Base-by-base conservation (phyloP, 441 rosid species). In the Pelargonium citronellum region DNA sequence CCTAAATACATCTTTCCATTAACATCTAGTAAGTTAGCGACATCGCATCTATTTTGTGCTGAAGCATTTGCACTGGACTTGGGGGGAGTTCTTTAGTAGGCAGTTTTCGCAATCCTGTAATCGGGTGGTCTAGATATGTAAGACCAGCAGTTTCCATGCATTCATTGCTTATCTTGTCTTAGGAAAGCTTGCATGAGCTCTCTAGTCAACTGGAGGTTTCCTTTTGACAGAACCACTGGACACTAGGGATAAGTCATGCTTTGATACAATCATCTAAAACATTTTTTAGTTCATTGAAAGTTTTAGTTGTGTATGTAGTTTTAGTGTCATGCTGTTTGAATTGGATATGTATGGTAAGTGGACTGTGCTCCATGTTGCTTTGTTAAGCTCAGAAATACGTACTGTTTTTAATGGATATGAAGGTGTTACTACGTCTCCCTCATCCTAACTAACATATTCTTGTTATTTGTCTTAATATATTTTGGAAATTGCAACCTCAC, bases 401-500 rank as follows among this genome's bases (percentile, higher is more conserved):
- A 5, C 9, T 60, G 27, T 19, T 60, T 60, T 60, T 22, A 7
- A 60, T 19, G 64, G 64, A 47, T 13, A 22, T 60, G 11, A 22
- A 60, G 64, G 64, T 12, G 20, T 60, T 19, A 7, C 11, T 20
- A 19, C 30, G 1, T 60, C 19, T 19, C 19, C 22, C 64, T 22
- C 64, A 17, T 9, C 10, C 34, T 17, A 6, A 60, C 22, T 60
- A 17, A 19, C 27, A 7, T 60, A 60, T 11, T 60, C 19, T 19
- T 20, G 13, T 30, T n/a, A 30, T 71, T 7, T 27, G 30, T 66
- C 47, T 47, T 46, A 46, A 11, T 67, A 55, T 72, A 69, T 49
- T 76, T 73, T 70, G 72, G 63, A 64, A 69, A 72, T 72, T 66
- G 49, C 68, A 73, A 73, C 74, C 83, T 90, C 76, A 75, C 81